Evolutionary conservation across 345 rosid species (phyloP).

Genomic region (Pistacia vera): DNA sequence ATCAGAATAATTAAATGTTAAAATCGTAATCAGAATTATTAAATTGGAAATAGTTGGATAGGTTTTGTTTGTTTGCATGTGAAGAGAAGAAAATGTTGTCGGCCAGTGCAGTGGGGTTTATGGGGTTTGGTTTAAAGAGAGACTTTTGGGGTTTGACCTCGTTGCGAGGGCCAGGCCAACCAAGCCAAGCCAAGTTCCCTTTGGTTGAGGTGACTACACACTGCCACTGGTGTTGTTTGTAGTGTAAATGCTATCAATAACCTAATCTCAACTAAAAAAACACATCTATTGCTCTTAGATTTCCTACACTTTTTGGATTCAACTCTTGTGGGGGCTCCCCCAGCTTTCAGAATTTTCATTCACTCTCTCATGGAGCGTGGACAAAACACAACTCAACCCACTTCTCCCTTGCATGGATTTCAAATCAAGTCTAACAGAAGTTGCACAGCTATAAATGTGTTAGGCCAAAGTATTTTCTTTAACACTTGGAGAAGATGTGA

Average conservation of each 20-base stretch:
- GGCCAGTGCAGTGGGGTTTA: constrained; percentile 27
- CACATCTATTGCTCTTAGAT: constrained; percentile 27
- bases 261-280: constrained; percentile 19
- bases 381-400: not conserved
- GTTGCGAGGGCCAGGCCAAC: constrained; percentile 36
- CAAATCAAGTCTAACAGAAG: no score
- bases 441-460: no score
- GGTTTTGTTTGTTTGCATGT: constrained; percentile 25
- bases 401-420: not conserved
- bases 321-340: not conserved
- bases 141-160: constrained; percentile 46
- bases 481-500: no score
- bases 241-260: not conserved
- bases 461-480: no score
- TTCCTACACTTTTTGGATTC: constrained; percentile 10
- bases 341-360: not conserved
- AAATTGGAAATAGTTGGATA: not conserved
- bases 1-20: not conserved
- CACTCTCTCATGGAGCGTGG: not conserved
- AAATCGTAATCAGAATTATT: not conserved
- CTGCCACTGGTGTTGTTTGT: no score
- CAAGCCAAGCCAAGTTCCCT: constrained; percentile 4
- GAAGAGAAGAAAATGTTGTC: constrained; percentile 20
- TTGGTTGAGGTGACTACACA: constrained; percentile 16
- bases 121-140: constrained; percentile 8